Conservation (phyloP, 208 protist genomes). For the Crithidia expoeki region DNA sequence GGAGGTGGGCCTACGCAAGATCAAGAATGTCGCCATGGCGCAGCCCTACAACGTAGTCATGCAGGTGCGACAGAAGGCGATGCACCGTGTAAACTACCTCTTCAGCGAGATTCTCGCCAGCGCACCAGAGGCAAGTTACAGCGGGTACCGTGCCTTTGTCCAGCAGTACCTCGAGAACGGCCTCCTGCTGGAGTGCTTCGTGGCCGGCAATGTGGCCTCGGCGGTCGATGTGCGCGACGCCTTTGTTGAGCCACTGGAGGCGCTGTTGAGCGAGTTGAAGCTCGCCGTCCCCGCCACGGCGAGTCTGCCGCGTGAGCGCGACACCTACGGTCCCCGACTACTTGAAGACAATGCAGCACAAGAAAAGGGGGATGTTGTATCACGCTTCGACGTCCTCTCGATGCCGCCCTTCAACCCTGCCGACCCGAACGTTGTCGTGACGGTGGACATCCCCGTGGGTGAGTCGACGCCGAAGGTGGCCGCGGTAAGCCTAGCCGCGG, state of each 20-base stretch:
- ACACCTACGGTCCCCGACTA: slow-evolving; percentile 42
- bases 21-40: slow-evolving; percentile 33
- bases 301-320: slow-evolving; percentile 53
- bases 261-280: slow-evolving; percentile 20
- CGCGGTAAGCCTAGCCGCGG: slow-evolving; percentile 40
- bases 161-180: slow-evolving; percentile 51
- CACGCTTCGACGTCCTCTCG: slow-evolving; percentile 44
- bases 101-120: slow-evolving; percentile 61
- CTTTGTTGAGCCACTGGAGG: slow-evolving; percentile 41
- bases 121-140: slow-evolving; percentile 40
- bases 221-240: slow-evolving; percentile 27
- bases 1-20: slow-evolving; percentile 36
- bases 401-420: slow-evolving; percentile 49
- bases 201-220: slow-evolving; percentile 67
- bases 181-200: slow-evolving; percentile 66
- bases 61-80: slow-evolving; percentile 37
- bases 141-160: slow-evolving; percentile 57
- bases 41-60: slow-evolving; percentile 55
- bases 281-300: slow-evolving; percentile 34
- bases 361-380: slow-evolving; percentile 2
- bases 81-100: slow-evolving; percentile 37
- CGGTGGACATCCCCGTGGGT: slow-evolving; percentile 63
- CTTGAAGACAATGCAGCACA: neutral
- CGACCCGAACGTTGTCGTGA: slow-evolving; percentile 58
- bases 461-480: slow-evolving; percentile 42